phyloP scores from a whole-genome alignment of 805 yeast species.

The Kazachstania taianensis region DNA sequence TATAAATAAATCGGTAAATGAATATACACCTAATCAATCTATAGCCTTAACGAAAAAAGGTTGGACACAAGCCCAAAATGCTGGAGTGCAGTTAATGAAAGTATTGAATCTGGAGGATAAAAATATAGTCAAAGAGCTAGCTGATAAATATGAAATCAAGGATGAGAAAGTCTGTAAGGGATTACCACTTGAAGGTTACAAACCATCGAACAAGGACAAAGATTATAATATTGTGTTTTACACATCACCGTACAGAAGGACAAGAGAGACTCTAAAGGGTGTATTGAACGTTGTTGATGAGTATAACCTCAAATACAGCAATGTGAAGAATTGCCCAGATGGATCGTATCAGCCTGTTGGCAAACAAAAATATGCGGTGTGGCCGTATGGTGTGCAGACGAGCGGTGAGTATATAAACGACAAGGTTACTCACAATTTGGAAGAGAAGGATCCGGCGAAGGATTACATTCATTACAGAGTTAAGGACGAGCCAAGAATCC shows the following conservation, averaged over 20 bases:
- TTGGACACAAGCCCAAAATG: conserved; percentile 48
- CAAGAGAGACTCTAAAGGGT: conserved; percentile 74
- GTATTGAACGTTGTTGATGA: conserved; percentile 46
- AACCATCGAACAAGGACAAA: conserved; percentile 25
- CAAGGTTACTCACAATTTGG: conserved; percentile 7
- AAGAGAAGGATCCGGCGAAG: conserved; percentile 9
- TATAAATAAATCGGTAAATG: conserved; percentile 71
- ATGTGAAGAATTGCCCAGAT: conserved; percentile 13
- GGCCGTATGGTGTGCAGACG: conserved; percentile 19
- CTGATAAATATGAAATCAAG: conserved; percentile 11
- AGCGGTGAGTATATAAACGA: conserved; percentile 23
- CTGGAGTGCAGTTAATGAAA: conserved; percentile 42
- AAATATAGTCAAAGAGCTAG: conserved; percentile 12
- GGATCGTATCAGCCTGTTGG: conserved; percentile 19
- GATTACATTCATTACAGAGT: conserved; percentile 40
- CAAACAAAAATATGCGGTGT: conserved; percentile 21
- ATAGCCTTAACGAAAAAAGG: conserved; percentile 68
- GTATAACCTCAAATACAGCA: conserved; percentile 22
- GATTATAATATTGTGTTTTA: conserved; percentile 60
- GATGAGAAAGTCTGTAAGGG: conserved; percentile 6
- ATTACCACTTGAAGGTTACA: conserved; percentile 15
- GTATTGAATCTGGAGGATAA: conserved; percentile 22
- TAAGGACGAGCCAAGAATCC: conserved; percentile 80
- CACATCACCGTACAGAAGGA: conserved; percentile 78
- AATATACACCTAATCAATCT: conserved; percentile 68